Percentiles rank a stretch among this genome's conserved stretches.
These are phyloP conservation scores for Mortierella alpina DNA, from an alignment of 192 early-diverging fungal species.

Conservation along the genomic window DNA sequence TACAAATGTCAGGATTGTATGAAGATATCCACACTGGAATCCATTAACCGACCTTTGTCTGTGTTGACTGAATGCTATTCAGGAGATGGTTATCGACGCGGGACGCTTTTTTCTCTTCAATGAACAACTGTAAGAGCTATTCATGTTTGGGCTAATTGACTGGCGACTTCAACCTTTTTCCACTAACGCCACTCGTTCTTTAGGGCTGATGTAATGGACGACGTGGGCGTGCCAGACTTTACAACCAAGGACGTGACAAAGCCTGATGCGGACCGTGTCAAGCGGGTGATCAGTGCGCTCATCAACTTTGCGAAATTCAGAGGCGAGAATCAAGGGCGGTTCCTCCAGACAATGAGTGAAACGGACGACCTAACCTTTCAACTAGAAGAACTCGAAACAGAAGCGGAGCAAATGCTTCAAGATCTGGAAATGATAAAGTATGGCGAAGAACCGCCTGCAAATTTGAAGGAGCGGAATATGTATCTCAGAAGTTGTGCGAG, in stretches of 20 bases:
- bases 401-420: slow-evolving; percentile 7
- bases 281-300: slow-evolving; percentile 81
- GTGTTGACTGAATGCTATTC: too few relatives aligned
- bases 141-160: too few relatives aligned
- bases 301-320: slow-evolving; percentile 95
- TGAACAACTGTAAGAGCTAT: too few relatives aligned
- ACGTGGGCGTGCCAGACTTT: slow-evolving; percentile 82
- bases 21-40: too few relatives aligned
- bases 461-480: neutral
- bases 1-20: too few relatives aligned
- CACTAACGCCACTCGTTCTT: too few relatives aligned
- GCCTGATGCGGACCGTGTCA: slow-evolving; percentile 76
- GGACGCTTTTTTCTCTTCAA: too few relatives aligned
- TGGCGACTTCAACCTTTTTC: too few relatives aligned
- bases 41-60: too few relatives aligned
- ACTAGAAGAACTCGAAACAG: slow-evolving; percentile 12
- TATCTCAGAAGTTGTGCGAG: neutral
- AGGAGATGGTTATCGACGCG: too few relatives aligned
- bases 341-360: slow-evolving; percentile 6
- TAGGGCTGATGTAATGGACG: slow-evolving; percentile 70
- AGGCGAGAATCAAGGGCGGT: slow-evolving; percentile 67
- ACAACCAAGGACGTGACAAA: slow-evolving; percentile 80
- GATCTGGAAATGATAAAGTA: slow-evolving; percentile 28
- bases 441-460: neutral
- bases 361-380: slow-evolving; percentile 12